Conservation (phyloP, 352 stramenopile genomes). For the Phytophthora rubi region DNA sequence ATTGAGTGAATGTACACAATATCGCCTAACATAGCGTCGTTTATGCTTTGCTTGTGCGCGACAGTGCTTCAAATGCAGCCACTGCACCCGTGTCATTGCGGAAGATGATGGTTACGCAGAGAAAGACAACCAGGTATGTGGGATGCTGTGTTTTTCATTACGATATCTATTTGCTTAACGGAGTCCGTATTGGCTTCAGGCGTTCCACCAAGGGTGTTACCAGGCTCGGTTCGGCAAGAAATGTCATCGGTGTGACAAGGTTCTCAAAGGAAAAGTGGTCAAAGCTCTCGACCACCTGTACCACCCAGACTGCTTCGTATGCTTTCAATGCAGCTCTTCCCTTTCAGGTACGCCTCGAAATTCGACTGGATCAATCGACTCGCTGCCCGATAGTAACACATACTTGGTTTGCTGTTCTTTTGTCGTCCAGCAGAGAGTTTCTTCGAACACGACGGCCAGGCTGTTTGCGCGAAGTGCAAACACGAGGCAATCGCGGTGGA, state of each 20-base stretch:
- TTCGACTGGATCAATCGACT: neutral
- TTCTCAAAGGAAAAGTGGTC: constrained; percentile 86
- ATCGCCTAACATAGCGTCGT: neutral
- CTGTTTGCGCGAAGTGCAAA: constrained; percentile 82
- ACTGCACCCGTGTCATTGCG: constrained; percentile 72
- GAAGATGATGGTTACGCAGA: constrained; percentile 86
- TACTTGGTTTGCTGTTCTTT: too few relatives aligned
- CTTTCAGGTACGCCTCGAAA: constrained; percentile 59
- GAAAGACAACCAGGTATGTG: constrained; percentile 72
- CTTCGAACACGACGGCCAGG: constrained; percentile 80
- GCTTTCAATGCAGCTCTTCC: constrained; percentile 75
- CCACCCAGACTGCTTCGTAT: constrained; percentile 86
- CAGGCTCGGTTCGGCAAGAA: constrained; percentile 81
- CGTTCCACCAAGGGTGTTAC: constrained; percentile 84
- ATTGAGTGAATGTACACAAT: neutral
- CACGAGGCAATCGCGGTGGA: constrained; percentile 69
- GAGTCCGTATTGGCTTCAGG: constrained; percentile 31
- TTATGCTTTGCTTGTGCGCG: constrained; percentile 9
- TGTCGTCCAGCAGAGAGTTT: constrained; percentile 72
- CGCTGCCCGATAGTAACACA: constrained; percentile 29
- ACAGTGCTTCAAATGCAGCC: constrained; percentile 84
- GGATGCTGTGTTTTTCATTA: neutral
- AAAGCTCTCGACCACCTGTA: constrained; percentile 88
- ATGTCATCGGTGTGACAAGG: constrained; percentile 78
- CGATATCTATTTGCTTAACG: neutral